Evolutionary conservation across 2,329 filamentous ascomycete species (phyloP), one percentile per base, ranked within the genome.

Genomic region (Apiospora pterosperma): DNA sequence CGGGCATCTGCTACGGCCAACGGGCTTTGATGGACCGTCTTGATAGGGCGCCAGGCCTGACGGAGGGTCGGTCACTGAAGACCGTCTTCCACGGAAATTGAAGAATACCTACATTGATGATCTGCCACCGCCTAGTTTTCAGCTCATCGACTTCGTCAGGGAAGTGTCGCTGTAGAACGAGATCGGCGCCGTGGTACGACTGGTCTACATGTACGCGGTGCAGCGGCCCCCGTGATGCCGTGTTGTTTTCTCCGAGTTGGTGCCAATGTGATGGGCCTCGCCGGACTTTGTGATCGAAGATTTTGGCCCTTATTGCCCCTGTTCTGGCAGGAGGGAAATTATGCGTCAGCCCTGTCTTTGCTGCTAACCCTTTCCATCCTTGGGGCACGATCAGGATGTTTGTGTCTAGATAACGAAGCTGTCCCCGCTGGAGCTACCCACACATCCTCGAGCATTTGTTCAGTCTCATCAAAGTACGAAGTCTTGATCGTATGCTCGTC

Each of bases 381-480:
- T 4, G 3, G 25, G 5, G 7, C 31, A 34, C 41, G 5, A 39
- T 6, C 4, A 39, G n/a, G 4, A 3, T 42, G n/a, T 5, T 16
- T 16, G 14, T n/a, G 10, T 28, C n/a, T 16, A 1, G n/a, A n/a
- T n/a, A n/a, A n/a, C n/a, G n/a, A n/a, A n/a, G n/a, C n/a, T n/a
- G n/a, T n/a, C n/a, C n/a, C n/a, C n/a, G n/a, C n/a, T n/a, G n/a
- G 6, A 5, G 10, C 5, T 63, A 70, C 78, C 67, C 74, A 72
- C 89, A 74, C 83, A 4, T 87, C 84, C 64, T 89, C 89, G 0
- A 93, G 75, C 23, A 93, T 75, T 58, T 86, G 77, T 73, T 92
- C 88, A 3, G 91, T 86, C 73, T 93, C 91, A 0, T 89, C 84
- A 75, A 94, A 94, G 77, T 93, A 94, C 6, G 83, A 79, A 4